These are phyloP conservation scores for Geotrichum citri-aurantii DNA, from an alignment of 1,139 yeast genomes.

Conservation along the genomic window DNA sequence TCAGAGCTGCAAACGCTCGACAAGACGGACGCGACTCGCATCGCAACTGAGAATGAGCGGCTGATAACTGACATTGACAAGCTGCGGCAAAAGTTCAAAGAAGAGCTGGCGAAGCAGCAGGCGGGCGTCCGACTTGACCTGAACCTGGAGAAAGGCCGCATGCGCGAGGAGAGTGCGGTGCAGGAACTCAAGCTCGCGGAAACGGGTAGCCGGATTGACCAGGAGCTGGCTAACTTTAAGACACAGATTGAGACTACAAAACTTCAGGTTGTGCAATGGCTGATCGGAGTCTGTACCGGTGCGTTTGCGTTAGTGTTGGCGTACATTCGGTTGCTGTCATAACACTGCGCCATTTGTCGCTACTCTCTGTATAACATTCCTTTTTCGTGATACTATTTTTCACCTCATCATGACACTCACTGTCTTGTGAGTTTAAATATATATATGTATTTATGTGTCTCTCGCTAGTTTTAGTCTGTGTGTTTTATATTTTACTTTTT, in stretches of 20 bases:
- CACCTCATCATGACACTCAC: background rate
- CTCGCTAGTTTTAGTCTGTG: too few relatives aligned
- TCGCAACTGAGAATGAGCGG: conserved; percentile 84
- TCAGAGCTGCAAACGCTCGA: conserved; percentile 89
- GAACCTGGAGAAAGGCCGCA: conserved; percentile 90
- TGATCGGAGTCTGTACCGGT: conserved; percentile 97
- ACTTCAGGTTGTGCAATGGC: conserved; percentile 96
- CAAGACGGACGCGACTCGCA: conserved; percentile 72
- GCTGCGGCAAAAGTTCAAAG: conserved; percentile 74
- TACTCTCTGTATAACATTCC: background rate
- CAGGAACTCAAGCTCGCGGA: conserved; percentile 93
- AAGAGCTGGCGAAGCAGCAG: conserved; percentile 84
- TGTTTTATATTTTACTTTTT: background rate
- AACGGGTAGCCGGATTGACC: conserved; percentile 90
- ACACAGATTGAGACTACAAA: conserved; percentile 92
- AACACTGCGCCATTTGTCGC: conserved; percentile 18
- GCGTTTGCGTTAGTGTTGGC: conserved; percentile 90
- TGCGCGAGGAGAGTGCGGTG: conserved; percentile 85
- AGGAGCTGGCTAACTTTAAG: conserved; percentile 89
- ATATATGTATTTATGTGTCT: too few relatives aligned
- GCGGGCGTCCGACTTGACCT: conserved; percentile 88
- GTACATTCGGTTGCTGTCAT: conserved; percentile 77
- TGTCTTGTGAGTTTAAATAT: too few relatives aligned
- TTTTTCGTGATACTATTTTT: background rate
- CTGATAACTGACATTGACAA: conserved; percentile 81